phyloP scores from a whole-genome alignment of 2,329 filamentous ascomycete genomes.

The Blumeria graminis region DNA sequence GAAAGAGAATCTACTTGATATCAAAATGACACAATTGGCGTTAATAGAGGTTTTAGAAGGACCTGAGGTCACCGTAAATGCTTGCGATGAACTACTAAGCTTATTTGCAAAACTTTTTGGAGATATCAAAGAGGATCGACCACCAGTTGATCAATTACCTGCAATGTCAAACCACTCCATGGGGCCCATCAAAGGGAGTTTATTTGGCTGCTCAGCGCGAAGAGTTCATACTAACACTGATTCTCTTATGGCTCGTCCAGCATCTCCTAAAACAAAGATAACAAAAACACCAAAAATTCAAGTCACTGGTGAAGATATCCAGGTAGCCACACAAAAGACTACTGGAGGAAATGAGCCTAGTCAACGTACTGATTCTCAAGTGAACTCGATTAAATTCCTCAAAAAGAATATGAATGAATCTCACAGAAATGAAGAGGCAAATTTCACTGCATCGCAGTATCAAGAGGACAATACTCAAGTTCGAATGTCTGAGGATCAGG shows the following conservation, averaged over 20 bases:
- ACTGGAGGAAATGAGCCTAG: too few species aligned
- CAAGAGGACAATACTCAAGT: too few species aligned
- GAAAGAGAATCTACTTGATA: conserved; percentile 69
- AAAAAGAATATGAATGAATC: too few species aligned
- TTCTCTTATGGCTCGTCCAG: too few species aligned
- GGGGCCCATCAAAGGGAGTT: conserved; percentile 31
- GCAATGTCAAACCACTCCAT: too few species aligned
- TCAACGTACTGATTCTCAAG: too few species aligned
- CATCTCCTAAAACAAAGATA: not conserved
- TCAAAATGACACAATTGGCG: conserved; percentile 83
- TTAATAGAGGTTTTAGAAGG: conserved; percentile 68
- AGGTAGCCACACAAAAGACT: not conserved
- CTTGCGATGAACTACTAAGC: conserved; percentile 60
- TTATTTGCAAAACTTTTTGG: conserved; percentile 68
- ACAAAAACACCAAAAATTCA: not conserved
- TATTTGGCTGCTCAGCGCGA: conserved; percentile 40
- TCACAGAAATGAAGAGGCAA: too few species aligned
- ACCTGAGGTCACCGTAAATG: conserved; percentile 65
- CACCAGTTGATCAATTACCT: conserved; percentile 4
- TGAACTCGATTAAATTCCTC: too few species aligned
- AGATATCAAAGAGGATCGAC: conserved; percentile 21
- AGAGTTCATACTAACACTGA: conserved; percentile 18
- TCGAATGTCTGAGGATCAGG: too few species aligned
- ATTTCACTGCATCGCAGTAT: too few species aligned
- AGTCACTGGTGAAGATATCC: not conserved